Evolutionary conservation across 768 basidiomycete genomes (phyloP), one percentile per base, ranked within the genome.

Genomic region (Kwoniella mangroviensis): DNA sequence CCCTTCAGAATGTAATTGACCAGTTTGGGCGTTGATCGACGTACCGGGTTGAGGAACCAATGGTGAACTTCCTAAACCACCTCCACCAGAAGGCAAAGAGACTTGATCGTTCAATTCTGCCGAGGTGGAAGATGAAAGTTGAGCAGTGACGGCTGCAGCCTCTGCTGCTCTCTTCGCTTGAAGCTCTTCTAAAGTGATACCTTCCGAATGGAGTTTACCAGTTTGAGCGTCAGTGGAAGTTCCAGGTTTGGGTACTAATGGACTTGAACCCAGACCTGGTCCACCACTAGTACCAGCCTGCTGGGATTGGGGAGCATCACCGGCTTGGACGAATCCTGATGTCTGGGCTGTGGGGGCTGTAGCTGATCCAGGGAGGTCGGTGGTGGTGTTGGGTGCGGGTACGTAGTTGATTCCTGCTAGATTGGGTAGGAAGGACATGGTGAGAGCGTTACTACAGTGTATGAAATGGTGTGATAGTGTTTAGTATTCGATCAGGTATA

Each of bases 11-110:
- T 77, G 75, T 10, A 76, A 72, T 43, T 69, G 58, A 13, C 79
- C 79, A 6, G 79, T 80, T 2, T 55, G 59, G n/a, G 79, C 75
- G 43, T 80, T 69, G 62, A 80, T 76, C 5, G 68, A 65, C 1
- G 77, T 73, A 15, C 79, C 79, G 2, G 79, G 70, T 24, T 61
- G 69, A 51, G 79, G 79, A 17, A 81, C 79, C 34, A 75, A 73
- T 15, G 79, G 74, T 7, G 74, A 75, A 5, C 75, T 70, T 9
- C 67, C 75, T 12, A 81, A 63, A 7, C 79, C 79, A 3, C 79
- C 79, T 13, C 79, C 79, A 3, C 79, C 79, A 10, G 41, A 17
- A 49, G 28, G 43, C 34, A 34, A 34, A 21, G 26, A n/a, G 22
- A 28, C 56, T 51, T 49, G 56, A 49, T 59, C 54, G 40, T 59